Base-by-base conservation (phyloP, 139 green algal genomes). In the Bryopsis sp. region DNA sequence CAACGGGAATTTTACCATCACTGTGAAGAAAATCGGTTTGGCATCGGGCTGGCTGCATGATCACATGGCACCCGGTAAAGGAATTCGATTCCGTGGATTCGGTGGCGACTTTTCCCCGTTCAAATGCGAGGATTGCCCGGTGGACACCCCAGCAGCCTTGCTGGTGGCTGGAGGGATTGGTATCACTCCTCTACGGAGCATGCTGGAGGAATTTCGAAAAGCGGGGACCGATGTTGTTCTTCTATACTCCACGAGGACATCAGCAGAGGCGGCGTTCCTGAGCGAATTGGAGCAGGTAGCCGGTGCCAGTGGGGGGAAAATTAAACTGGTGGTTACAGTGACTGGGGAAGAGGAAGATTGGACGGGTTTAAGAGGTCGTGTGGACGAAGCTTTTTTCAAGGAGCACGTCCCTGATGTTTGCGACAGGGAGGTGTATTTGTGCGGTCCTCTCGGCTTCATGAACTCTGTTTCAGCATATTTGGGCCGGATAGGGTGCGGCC, bases 91-190 rank as follows among this genome's bases (percentile, higher is more conserved):
- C 22, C 57, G 58, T n/a, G 73, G 60, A 11, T 68, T 72, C n/a
- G 46, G 19, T 2, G 73, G 73, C 0, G 67, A 74, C 2, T 78
- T 78, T 43, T 68, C 62, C 2, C 48, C 67, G 1, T 28, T 58
- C 29, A 32, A 2, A 34, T 67, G 35, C 2, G 37, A 47, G 46
- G 11, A 72, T 0, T 24, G 63, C n/a, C 6, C 29, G 19, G 36
- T 29, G 36, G 3, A 7, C 2, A 37, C 35, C 8, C 31, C 35
- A 24, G 6, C 58, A 19, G 58, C 58, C 50, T 43, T 78, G 67
- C 73, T 78, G 38, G 24, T 78, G 22, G 73, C 67, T 31, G 73
- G 60, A 28, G 73, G 73, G 60, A 75, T 78, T 19, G 73, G 73
- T 43, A 69, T 78, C 67, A 78, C 73, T 0, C 73, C 73, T 0